phyloP scores from a whole-genome alignment of 306 rosid genomes.

The Styphnolobium japonicum region DNA sequence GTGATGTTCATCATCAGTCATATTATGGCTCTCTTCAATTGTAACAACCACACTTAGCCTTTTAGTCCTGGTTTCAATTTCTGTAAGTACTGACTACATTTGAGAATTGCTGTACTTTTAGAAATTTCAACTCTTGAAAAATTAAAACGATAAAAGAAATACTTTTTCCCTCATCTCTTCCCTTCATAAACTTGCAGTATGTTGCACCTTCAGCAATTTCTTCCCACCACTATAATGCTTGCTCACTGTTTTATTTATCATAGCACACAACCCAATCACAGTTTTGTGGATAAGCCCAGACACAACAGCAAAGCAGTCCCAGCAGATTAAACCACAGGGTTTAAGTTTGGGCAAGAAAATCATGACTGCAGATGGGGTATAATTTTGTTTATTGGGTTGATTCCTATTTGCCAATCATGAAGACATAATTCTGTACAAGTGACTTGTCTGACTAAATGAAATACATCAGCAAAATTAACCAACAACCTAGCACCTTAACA shows the following conservation, averaged over 20 bases:
- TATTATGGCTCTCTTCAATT: background rate
- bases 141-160: background rate
- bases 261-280: background rate
- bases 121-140: background rate
- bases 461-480: too few species aligned
- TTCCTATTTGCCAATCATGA: too few species aligned
- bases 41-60: background rate
- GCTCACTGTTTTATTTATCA: background rate
- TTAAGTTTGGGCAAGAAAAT: too few species aligned
- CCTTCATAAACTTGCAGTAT: background rate
- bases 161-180: background rate
- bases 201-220: background rate
- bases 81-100: background rate
- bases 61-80: background rate
- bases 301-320: background rate
- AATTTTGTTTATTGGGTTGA: too few species aligned
- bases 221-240: background rate
- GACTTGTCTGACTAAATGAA: too few species aligned
- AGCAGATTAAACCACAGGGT: background rate
- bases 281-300: background rate
- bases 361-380: too few species aligned
- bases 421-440: too few species aligned
- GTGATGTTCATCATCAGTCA: too few species aligned
- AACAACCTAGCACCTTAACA: too few species aligned
- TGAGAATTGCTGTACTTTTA: background rate